phyloP scores from a whole-genome alignment of 1,284 basidiomycete species.

The Tilletia horrida region DNA sequence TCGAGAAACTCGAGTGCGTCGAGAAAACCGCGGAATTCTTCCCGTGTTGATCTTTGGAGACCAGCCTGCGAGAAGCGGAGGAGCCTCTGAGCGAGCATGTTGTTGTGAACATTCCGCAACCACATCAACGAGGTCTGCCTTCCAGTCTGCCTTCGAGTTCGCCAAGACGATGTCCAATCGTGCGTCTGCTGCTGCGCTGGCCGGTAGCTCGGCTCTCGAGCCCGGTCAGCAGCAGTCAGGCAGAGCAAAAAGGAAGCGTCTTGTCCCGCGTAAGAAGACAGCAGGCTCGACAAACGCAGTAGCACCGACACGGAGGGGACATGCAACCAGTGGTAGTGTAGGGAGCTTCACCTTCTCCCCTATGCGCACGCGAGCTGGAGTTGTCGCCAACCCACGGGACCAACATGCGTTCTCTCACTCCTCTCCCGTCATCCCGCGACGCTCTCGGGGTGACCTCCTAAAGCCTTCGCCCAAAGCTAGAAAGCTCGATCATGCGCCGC shows the following conservation, averaged over 20 bases:
- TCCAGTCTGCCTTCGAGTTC: too few species aligned
- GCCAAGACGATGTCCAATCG: too few species aligned
- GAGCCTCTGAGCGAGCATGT: too few species aligned
- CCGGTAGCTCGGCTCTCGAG: too few species aligned
- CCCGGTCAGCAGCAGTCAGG: background rate
- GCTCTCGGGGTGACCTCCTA: constrained; percentile 12
- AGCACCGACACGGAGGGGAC: constrained; percentile 1
- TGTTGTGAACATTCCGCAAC: too few species aligned
- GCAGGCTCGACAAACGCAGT: background rate
- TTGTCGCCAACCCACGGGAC: background rate
- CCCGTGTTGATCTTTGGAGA: too few species aligned
- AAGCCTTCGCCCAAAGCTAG: constrained; percentile 12
- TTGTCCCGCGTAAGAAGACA: constrained; percentile 4
- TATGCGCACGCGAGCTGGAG: constrained; percentile 10
- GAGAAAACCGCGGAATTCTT: too few species aligned
- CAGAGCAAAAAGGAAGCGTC: constrained; percentile 7
- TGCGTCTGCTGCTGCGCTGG: too few species aligned
- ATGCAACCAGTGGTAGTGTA: background rate
- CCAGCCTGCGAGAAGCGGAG: too few species aligned
- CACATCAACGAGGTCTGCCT: too few species aligned
- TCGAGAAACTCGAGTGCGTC: too few species aligned
- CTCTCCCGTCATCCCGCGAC: constrained; percentile 1
- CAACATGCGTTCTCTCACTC: background rate
- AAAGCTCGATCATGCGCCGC: constrained; percentile 5
- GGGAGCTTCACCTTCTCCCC: constrained; percentile 4